Evolutionary conservation across 2,329 filamentous ascomycete genomes (phyloP).

Genomic region (Arthrobotrys sphaeroides): DNA sequence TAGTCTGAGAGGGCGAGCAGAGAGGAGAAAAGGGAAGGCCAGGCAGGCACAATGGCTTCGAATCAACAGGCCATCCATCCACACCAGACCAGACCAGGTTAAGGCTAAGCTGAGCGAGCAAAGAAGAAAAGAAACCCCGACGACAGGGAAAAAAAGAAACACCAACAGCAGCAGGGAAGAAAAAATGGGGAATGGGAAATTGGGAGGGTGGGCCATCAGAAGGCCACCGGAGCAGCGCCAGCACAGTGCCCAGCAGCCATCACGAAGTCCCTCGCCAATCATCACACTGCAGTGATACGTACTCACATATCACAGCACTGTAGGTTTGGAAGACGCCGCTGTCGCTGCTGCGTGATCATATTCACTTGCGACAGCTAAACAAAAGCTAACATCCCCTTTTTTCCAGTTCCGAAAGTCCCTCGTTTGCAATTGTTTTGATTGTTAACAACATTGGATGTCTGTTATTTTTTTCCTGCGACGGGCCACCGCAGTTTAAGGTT

Average conservation of each 20-base stretch:
- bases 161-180: too few relatives aligned
- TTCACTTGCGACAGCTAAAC: not conserved
- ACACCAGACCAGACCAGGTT: not conserved
- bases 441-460: too few relatives aligned
- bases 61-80: not conserved
- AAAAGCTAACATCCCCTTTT: too few relatives aligned
- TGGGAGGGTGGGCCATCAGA: slow-evolving; percentile 51
- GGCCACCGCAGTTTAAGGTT: not conserved
- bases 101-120: too few relatives aligned
- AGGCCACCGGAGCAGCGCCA: slow-evolving; percentile 27
- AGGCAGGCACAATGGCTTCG: slow-evolving; percentile 20
- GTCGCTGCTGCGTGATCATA: not conserved
- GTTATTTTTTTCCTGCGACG: slow-evolving; percentile 11
- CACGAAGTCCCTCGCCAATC: slow-evolving; percentile 18
- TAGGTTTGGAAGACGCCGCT: too few relatives aligned
- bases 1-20: slow-evolving; percentile 8
- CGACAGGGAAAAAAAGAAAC: not conserved
- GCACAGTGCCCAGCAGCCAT: slow-evolving; percentile 24
- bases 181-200: slow-evolving; percentile 27
- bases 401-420: too few relatives aligned
- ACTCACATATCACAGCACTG: not conserved
- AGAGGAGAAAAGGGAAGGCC: slow-evolving; percentile 40
- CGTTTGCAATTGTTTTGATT: too few relatives aligned
- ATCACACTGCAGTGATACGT: slow-evolving; percentile 6
- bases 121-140: not conserved